Evolutionary conservation across 192 early-diverging fungal species (phyloP).

Genomic region (Pilobolus umbonatus): DNA sequence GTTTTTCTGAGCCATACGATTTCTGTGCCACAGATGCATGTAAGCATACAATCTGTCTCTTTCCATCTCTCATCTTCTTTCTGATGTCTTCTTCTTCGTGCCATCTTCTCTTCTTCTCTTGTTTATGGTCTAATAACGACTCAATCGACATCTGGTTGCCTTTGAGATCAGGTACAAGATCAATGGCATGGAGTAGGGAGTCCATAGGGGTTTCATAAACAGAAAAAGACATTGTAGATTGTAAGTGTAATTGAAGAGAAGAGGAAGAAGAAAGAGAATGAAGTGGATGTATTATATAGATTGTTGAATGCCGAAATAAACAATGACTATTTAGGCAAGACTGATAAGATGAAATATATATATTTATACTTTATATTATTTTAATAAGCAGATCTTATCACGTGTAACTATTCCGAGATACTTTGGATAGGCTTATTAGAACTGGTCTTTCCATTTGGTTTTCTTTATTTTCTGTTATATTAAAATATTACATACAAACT

Average conservation of each 20-base stretch:
- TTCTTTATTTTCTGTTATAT: background rate
- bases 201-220: constrained; percentile 27
- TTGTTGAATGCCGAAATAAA: background rate
- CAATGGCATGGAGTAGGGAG: constrained; percentile 26
- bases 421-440: too few species aligned
- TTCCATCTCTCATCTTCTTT: constrained; percentile 27
- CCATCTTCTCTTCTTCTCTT: background rate
- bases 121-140: constrained; percentile 14
- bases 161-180: constrained; percentile 12
- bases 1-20: constrained; percentile 89
- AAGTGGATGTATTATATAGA: background rate
- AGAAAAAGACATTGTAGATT: constrained; percentile 16
- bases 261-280: background rate
- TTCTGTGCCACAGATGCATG: constrained; percentile 88
- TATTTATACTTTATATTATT: background rate
- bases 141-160: constrained; percentile 12
- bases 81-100: background rate
- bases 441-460: background rate
- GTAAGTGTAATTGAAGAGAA: background rate
- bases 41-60: constrained; percentile 74
- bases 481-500: background rate
- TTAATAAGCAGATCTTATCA: constrained; percentile 10
- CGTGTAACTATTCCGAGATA: too few species aligned
- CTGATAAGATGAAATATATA: constrained; percentile 1
- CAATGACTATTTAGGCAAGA: background rate